Evolutionary conservation across 2,329 filamentous ascomycete genomes (phyloP).

Genomic region (Pyrenophora seminiperda): DNA sequence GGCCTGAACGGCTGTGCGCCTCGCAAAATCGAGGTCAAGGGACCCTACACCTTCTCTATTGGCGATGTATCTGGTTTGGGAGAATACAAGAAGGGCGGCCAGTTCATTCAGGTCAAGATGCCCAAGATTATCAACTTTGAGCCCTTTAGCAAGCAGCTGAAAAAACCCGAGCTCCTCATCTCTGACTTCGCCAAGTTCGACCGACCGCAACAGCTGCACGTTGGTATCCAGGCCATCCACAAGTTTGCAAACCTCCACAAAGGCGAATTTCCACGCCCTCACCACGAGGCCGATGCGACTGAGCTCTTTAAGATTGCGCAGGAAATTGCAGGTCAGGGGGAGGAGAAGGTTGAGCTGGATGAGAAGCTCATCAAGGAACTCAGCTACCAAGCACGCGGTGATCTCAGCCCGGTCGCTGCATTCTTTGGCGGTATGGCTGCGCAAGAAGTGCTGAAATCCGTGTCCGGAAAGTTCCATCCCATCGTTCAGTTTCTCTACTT

Average conservation of each 20-base stretch:
- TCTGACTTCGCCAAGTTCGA: conserved; percentile 99
- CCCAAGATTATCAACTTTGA: conserved; percentile 92
- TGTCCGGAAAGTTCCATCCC: conserved; percentile 98
- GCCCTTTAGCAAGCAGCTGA: conserved; percentile 74
- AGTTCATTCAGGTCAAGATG: conserved; percentile 98
- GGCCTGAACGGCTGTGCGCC: conserved; percentile 81
- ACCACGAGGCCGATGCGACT: conserved; percentile 81
- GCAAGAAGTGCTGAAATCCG: conserved; percentile 93
- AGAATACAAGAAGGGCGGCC: conserved; percentile 83
- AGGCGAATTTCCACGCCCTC: conserved; percentile 76
- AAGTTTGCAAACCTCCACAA: conserved; percentile 75
- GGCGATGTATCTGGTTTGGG: conserved; percentile 88
- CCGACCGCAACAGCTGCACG: conserved; percentile 86
- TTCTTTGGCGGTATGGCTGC: conserved; percentile 93
- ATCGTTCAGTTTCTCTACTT: conserved; percentile 96
- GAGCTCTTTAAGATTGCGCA: conserved; percentile 78
- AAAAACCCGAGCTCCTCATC: conserved; percentile 85
- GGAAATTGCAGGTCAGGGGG: conserved; percentile 67
- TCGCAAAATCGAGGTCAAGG: conserved; percentile 90
- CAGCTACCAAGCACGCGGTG: conserved; percentile 90
- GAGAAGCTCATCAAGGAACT: conserved; percentile 92
- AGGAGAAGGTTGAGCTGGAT: conserved; percentile 81
- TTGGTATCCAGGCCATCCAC: conserved; percentile 91
- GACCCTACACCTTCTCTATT: conserved; percentile 94
- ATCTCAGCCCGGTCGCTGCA: conserved; percentile 88